Evolutionary conservation across 2,329 filamentous ascomycete genomes (phyloP), one percentile per base, ranked within the genome.

Genomic region (Xylaria sp.): DNA sequence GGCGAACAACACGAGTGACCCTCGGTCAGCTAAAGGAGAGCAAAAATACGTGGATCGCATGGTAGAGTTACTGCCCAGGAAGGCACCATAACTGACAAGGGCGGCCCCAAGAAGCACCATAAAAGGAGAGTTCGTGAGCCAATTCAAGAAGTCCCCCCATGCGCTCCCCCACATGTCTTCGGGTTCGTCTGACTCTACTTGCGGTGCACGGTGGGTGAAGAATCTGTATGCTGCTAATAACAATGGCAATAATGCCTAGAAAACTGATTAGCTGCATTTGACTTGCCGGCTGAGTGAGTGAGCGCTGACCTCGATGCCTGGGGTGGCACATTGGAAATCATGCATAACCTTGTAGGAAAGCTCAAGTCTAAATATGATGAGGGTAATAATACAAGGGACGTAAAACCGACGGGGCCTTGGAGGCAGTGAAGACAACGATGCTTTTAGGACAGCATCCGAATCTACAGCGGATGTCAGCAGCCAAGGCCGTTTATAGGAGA

Each of bases 1-100:
- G 6, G 81, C 67, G n/a, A 75, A 64, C 0, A 81, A 65, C 1
- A 80, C 73, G 17, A 71, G 71, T 4, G 72, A 68, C 2, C 72
- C 72, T 53, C 74, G 78, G 57, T 84, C 83, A 14, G 77, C 63
- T 3, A 76, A 67, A 4, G 75, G 66, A 17, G 83, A 81, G 67
- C 84, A 87, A 59, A 85, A 79, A 60, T 82, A 84, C 0, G 82
- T 84, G 12, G 84, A 85, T n/a, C 69, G 73, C 17, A 72, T 69
- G 2, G 75, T 74, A n/a, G 78, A 76, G 14, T 75, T 74, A 2
- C 77, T 68, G 15, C 78, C 74, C 2, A 79, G 69, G 58, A 77
- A 83, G 2, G 80, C 77, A 2, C 82, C 82, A 3, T 75, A 74
- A 11, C 77, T 75, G 42, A 85, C 74, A n/a, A 80, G 60, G 17